Base-by-base conservation (phyloP, 2,329 filamentous ascomycete genomes). In the Simplicillium sp. region DNA sequence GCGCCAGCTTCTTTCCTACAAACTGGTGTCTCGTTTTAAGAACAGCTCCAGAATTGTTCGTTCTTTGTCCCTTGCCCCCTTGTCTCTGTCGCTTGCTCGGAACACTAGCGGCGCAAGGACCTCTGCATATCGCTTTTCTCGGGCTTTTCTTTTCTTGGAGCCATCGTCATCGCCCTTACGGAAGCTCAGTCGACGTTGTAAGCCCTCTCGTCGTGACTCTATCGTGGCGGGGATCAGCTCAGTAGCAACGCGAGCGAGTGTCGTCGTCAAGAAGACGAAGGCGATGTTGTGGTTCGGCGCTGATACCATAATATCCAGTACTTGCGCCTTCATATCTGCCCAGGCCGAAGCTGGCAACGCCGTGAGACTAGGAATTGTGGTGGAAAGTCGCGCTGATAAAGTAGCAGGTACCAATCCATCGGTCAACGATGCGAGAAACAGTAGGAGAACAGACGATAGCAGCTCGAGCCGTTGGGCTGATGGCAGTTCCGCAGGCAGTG, bases 231-330 rank as follows among this genome's bases (percentile, higher is more conserved):
- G 33, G 54, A 57, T 59, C 6, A 79, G 58, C 41, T 79, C 75
- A 1, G 63, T 57, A 2, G 69, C 64, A 2, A 76, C 62, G 4
- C 70, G 67, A 2, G 69, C 63, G 1, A 96, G 70, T 61, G 88
- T 89, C 8, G 85, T 80, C 0, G 83, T 87, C 13, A 96, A 66
- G 48, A 96, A 88, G 2, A 94, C 84, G 54, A 96, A 94, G 0
- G 84, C 84, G 41, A 95, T 89, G 55, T 87, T 92, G 61, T 94
- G 84, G 38, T 82, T 82, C 0, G 87, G 84, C 0, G 77, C 73
- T 2, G 74, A 67, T 0, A 82, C 75, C 2, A 96, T 71, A 2
- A 82, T 73, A 49, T 96, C 89, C 5, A 95, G 75, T 2, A 92
- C 58, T 3, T 62, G 54, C 0, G 60, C 61, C 54, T 74, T 77